Base-by-base conservation (phyloP, 2,329 filamentous ascomycete species). In the Chaetomiaceae sp. region DNA sequence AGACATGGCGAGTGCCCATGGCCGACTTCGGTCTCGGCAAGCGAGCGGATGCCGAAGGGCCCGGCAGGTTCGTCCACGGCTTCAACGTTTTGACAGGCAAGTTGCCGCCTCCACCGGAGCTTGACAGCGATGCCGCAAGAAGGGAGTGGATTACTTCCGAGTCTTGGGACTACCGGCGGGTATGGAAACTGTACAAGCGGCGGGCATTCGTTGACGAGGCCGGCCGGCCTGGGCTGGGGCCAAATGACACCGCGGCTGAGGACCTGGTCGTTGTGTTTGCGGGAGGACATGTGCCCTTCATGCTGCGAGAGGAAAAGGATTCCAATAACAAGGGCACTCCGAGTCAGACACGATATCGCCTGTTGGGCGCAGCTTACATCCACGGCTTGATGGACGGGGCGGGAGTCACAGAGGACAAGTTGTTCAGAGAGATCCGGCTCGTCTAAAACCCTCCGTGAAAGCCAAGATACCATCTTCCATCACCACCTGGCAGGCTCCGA, bases 371-470 rank as follows among this genome's bases (percentile, higher is more conserved):
- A 17, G 36, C 39, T 2, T 56, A 54, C 11, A 15, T 50, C 19
- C 19, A 23, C 19, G 49, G 49, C 22, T 23, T 56, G 33, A 48
- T 53, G 39, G 49, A 53, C 17, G 54, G 54, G 9, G 54, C 49
- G 31, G 49, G 17, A 9, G 25, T 43, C 14, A 17, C 19, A 12
- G 25, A 22, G n/a, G 12, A 8, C n/a, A 3, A 11, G 15, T 15
- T 12, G 4, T 50, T 50, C 20, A 3, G 29, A 6, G 38, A 48
- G 17, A 14, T 53, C 15, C 23, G 31, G 11, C 33, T 47, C n/a
- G 15, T 40, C 12, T 45, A 42, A n/a, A n/a, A n/a, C n/a, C n/a
- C n/a, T n/a, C n/a, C n/a, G n/a, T n/a, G n/a, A n/a, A n/a, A n/a
- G n/a, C n/a, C n/a, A n/a, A n/a, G n/a, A n/a, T n/a, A n/a, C n/a